Conservation (phyloP, 768 basidiomycete species). For the Mycena olivaceomarginata region DNA sequence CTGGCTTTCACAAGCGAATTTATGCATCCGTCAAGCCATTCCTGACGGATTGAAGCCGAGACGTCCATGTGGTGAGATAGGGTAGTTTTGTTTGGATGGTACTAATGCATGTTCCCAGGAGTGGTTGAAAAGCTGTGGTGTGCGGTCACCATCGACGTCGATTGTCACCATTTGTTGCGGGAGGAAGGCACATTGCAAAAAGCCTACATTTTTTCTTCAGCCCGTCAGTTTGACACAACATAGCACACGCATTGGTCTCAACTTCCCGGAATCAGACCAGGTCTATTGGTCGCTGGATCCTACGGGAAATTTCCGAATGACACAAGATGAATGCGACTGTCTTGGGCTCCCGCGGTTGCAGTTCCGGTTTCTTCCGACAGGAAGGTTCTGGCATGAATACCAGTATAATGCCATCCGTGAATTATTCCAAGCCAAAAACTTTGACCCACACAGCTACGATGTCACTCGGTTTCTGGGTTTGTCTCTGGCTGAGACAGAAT, state of each 20-base stretch:
- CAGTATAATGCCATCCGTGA: conserved; percentile 27
- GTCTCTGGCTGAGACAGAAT: too few species aligned
- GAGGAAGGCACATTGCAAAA: background rate
- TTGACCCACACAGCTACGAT: conserved; percentile 2
- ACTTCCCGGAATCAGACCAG: background rate
- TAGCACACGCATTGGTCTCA: background rate
- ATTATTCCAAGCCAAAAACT: conserved; percentile 3
- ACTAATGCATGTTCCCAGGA: background rate
- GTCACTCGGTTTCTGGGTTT: background rate
- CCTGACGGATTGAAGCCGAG: background rate
- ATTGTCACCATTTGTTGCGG: background rate
- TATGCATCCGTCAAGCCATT: background rate
- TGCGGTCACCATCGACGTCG: background rate
- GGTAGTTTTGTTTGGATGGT: too few species aligned
- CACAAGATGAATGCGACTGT: conserved; percentile 2
- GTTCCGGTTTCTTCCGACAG: background rate
- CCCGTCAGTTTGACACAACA: background rate
- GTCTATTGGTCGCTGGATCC: conserved; percentile 20
- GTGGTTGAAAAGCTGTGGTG: background rate
- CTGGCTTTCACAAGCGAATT: conserved; percentile 15
- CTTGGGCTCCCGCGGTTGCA: conserved; percentile 1
- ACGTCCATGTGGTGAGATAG: conserved; percentile 8
- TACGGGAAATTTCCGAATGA: background rate
- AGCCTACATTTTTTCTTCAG: background rate
- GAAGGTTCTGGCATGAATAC: conserved; percentile 10